Base-by-base conservation (phyloP, 495 filamentous ascomycete genomes). In the Elasticomyces elasticus region DNA sequence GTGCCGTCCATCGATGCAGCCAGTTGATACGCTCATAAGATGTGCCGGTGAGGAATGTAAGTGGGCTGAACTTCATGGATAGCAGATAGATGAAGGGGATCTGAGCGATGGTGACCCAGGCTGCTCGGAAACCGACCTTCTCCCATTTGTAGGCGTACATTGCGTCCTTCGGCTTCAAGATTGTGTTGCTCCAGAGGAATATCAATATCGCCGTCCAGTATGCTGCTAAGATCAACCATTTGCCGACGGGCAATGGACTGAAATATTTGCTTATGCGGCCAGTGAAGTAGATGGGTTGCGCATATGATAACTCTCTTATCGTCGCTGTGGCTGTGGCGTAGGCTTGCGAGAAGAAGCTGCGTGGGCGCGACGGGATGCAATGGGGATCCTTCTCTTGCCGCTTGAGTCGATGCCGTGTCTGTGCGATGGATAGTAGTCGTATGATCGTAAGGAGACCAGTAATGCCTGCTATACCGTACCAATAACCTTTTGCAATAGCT, bases 1-100 rank as follows among this genome's bases (percentile, higher is more conserved):
- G 50, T 4, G 62, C 60, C 12, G 46, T 48, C 64, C 64, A 67
- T 41, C 62, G 56, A 48, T 67, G 64, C 2, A 65, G 33, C 64
- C 64, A 67, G 41, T 61, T 65, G 43, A 67, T 45, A 22, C 64
- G 48, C 50, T 67, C 64, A 48, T 67, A 63, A n/a, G 59, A 62
- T 1, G 64, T 51, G 12, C 51, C 64, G 5, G 55, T 62, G 0
- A 65, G 49, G 12, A 49, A 2, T 28, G 50, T 64, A 5, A 67
- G 43, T 0, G 58, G 56, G 22, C 54, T 63, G 49, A 59, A 61
- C 40, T 65, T 67, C 20, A 49, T 55, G 13, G 59, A 59, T 13
- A 67, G 54, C 25, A 64, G 33, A 50, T 57, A 63, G 49, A 64
- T 59, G 38, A 65, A 53, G 0, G 64, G 64, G 4, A 67, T 50